These are phyloP conservation scores for Alternaria longipes DNA, from an alignment of 2,329 filamentous ascomycete species.

Conservation along the genomic window DNA sequence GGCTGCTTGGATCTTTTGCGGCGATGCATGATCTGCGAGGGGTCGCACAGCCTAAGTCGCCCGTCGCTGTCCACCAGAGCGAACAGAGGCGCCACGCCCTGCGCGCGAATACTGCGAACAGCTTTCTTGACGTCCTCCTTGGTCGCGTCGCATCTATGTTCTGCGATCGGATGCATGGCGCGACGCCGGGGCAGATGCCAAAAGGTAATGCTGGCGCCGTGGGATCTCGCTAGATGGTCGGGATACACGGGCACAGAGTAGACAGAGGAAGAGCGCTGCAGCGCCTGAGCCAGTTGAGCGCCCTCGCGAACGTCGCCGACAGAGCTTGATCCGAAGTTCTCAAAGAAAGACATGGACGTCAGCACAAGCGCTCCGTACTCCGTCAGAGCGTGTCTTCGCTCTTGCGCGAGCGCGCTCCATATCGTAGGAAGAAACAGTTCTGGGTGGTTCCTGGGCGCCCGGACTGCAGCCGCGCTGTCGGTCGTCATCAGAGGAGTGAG, in stretches of 20 bases:
- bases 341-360: slow-evolving; percentile 9
- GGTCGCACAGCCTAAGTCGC: slow-evolving; percentile 4
- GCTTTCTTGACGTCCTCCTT: not conserved
- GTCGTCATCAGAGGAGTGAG: slow-evolving; percentile 12
- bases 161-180: not conserved
- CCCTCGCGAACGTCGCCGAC: not conserved
- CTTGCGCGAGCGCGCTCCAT: slow-evolving; percentile 10
- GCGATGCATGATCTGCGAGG: not conserved
- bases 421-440: slow-evolving; percentile 14
- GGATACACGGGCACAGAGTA: slow-evolving; percentile 3
- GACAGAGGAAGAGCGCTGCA: slow-evolving; percentile 5
- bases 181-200: slow-evolving; percentile 6
- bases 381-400: slow-evolving; percentile 12
- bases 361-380: slow-evolving; percentile 11
- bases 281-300: too few relatives aligned
- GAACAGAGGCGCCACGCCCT: slow-evolving; percentile 11
- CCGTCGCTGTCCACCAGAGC: slow-evolving; percentile 12
- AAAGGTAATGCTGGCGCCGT: slow-evolving; percentile 5
- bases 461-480: not conserved
- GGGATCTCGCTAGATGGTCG: not conserved
- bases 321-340: slow-evolving; percentile 1
- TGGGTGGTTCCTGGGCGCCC: not conserved
- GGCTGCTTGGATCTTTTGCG: slow-evolving; percentile 2
- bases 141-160: not conserved
- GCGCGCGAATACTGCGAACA: not conserved